Evolutionary conservation across 345 rosid species (phyloP).

Genomic region (Salix udensis): DNA sequence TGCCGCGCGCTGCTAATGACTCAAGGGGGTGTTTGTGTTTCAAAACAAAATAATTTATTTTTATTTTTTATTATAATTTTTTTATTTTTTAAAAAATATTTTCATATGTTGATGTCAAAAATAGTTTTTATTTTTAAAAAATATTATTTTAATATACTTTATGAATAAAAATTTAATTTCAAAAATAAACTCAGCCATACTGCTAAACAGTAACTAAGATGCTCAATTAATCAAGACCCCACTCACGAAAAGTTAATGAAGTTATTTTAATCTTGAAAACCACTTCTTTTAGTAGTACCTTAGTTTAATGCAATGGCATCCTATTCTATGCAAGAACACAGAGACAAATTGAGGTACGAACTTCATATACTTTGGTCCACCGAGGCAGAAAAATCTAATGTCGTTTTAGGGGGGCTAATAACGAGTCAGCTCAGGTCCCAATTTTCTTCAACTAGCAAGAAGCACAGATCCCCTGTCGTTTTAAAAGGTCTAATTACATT

Average conservation of each 20-base stretch:
- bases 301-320: background rate
- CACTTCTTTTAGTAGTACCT: background rate
- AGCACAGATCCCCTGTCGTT: background rate
- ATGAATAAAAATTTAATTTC: too few relatives aligned
- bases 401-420: background rate
- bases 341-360: background rate
- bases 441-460: background rate
- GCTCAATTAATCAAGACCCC: background rate
- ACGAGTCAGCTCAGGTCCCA: background rate
- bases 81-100: too few relatives aligned
- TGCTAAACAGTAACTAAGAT: fast-evolving
- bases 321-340: background rate
- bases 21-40: background rate
- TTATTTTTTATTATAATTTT: too few relatives aligned
- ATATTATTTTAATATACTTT: too few relatives aligned
- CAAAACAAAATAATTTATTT: too few relatives aligned
- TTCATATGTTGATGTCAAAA: too few relatives aligned
- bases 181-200: fast-evolving
- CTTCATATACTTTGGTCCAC: background rate
- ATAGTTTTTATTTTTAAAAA: too few relatives aligned
- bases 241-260: background rate
- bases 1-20: background rate
- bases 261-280: background rate
- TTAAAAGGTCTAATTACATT: background rate
- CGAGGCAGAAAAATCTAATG: background rate